phyloP scores from a whole-genome alignment of 2,329 filamentous ascomycete species.

The Oidium heveae region DNA sequence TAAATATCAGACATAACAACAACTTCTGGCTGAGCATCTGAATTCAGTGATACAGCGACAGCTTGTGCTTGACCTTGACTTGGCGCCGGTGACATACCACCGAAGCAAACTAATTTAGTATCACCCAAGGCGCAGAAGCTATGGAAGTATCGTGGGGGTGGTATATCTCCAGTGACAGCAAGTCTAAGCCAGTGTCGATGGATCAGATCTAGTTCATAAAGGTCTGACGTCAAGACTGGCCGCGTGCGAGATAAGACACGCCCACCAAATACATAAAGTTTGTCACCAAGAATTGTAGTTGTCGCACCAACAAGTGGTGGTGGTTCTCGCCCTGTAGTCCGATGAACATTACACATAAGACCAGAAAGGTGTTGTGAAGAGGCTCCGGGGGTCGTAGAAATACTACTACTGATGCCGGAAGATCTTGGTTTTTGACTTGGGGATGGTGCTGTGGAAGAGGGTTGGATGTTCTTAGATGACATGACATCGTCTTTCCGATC shows the following conservation, averaged over 20 bases:
- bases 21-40: slow-evolving; percentile 56
- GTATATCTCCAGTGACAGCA: slow-evolving; percentile 60
- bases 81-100: slow-evolving; percentile 72
- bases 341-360: slow-evolving; percentile 45
- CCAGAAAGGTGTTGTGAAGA: slow-evolving; percentile 33
- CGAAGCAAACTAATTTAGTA: slow-evolving; percentile 91
- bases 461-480: slow-evolving; percentile 27
- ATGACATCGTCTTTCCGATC: slow-evolving; percentile 21
- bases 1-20: slow-evolving; percentile 97
- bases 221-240: slow-evolving; percentile 60
- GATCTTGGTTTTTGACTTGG: slow-evolving; percentile 22
- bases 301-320: slow-evolving; percentile 83
- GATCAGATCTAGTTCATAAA: slow-evolving; percentile 85
- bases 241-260: slow-evolving; percentile 63
- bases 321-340: slow-evolving; percentile 78
- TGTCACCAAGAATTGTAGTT: slow-evolving; percentile 84
- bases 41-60: slow-evolving; percentile 18
- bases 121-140: slow-evolving; percentile 85
- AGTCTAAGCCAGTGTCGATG: slow-evolving; percentile 81
- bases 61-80: slow-evolving; percentile 19
- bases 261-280: slow-evolving; percentile 89
- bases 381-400: slow-evolving; percentile 20
- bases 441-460: slow-evolving; percentile 29
- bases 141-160: slow-evolving; percentile 86
- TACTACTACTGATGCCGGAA: slow-evolving; percentile 14